These are phyloP conservation scores for Recurvomyces mirabilis DNA, from an alignment of 495 filamentous ascomycete species.

Conservation along the genomic window DNA sequence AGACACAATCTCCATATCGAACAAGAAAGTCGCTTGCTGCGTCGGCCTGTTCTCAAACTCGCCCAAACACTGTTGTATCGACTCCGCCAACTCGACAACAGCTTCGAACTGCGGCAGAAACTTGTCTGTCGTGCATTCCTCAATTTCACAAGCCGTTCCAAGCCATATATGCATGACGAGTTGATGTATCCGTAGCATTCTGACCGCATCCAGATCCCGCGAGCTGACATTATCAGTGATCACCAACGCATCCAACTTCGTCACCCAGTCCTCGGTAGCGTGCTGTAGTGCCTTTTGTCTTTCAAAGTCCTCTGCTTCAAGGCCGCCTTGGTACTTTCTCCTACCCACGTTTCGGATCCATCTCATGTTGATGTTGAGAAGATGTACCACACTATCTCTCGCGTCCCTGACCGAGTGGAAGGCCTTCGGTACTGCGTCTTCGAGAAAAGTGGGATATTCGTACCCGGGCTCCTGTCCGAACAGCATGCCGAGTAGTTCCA, in stretches of 20 bases:
- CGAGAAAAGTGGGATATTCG: conserved; percentile 5
- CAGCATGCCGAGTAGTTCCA: conserved; percentile 13
- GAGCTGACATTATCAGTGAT: conserved; percentile 1
- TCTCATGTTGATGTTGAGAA: conserved; percentile 7
- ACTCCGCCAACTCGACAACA: conserved; percentile 9
- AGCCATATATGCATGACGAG: conserved; percentile 11
- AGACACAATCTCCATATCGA: conserved; percentile 20
- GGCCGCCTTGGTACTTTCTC: conserved; percentile 1
- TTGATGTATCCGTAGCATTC: conserved; percentile 16
- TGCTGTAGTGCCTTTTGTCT: conserved; percentile 1
- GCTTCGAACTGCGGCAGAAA: conserved; percentile 4
- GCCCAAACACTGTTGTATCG: conserved; percentile 1
- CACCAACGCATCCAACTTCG: conserved; percentile 1
- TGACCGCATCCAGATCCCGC: conserved; percentile 13
- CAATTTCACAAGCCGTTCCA: not conserved
- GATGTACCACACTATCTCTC: conserved; percentile 12
- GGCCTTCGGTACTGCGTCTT: not conserved
- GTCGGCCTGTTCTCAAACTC: not conserved
- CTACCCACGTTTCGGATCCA: conserved; percentile 9
- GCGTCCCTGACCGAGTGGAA: conserved; percentile 11
- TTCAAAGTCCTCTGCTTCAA: conserved; percentile 5
- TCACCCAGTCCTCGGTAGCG: not conserved
- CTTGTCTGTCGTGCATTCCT: conserved; percentile 7
- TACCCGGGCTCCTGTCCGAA: conserved; percentile 7
- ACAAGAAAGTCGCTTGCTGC: conserved; percentile 9